A percentile compares a stretch with the other conserved stretches of the same genome.
phyloP scores from a whole-genome alignment of 2,329 filamentous ascomycete species.

The Colletotrichum caudatum region DNA sequence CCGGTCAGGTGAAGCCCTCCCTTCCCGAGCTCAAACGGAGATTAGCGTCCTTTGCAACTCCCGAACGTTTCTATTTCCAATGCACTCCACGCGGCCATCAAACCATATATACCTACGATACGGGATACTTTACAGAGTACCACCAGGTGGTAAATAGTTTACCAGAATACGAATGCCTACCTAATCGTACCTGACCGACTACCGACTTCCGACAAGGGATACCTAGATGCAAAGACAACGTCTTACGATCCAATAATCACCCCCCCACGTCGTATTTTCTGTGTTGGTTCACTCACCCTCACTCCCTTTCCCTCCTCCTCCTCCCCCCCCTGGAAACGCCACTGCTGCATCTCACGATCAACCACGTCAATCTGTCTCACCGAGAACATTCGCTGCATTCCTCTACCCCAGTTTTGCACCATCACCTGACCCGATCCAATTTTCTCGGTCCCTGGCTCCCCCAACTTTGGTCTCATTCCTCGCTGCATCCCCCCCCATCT shows the following conservation, averaged over 20 bases:
- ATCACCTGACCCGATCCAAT: slow-evolving; percentile 38
- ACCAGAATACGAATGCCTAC: background rate
- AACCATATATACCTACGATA: background rate
- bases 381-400: slow-evolving; percentile 17
- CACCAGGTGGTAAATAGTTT: no score
- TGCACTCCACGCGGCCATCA: background rate
- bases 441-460: slow-evolving; percentile 34
- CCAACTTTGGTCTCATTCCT: slow-evolving; percentile 9
- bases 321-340: background rate
- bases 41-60: slow-evolving; percentile 29
- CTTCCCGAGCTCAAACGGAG: slow-evolving; percentile 7
- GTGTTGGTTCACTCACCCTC: slow-evolving; percentile 26
- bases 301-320: background rate
- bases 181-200: background rate
- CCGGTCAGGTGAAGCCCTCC: slow-evolving; percentile 7
- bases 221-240: background rate
- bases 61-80: slow-evolving; percentile 33
- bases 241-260: slow-evolving; percentile 7
- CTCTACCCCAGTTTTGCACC: slow-evolving; percentile 29
- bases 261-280: no score
- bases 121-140: background rate
- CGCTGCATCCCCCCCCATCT: slow-evolving; percentile 5
- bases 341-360: slow-evolving; percentile 5
- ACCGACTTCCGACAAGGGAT: background rate
- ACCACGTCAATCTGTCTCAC: slow-evolving; percentile 25